Evolutionary conservation across 257 asterid species (phyloP).

Genomic region (Oldenlandia corymbosa): DNA sequence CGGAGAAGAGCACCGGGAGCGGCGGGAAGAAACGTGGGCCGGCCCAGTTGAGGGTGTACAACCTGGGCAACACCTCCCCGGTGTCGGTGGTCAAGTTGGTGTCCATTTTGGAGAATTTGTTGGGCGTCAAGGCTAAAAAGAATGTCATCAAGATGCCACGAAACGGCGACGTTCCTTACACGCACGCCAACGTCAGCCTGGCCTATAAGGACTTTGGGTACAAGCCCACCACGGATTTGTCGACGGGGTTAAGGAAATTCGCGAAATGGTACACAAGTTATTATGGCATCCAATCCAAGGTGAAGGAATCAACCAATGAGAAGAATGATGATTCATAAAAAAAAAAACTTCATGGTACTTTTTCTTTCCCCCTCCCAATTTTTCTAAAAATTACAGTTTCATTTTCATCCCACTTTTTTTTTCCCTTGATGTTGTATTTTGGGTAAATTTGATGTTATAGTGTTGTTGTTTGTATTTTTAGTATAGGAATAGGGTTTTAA

Average conservation of each 20-base stretch:
- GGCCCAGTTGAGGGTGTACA: constrained; percentile 90
- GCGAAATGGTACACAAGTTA: constrained; percentile 86
- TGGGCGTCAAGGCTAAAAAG: constrained; percentile 62
- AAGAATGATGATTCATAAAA: constrained; percentile 32
- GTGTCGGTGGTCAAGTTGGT: constrained; percentile 90
- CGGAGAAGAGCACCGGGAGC: constrained; percentile 93
- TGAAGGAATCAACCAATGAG: constrained; percentile 26
- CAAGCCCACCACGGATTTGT: constrained; percentile 84
- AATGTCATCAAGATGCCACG: constrained; percentile 74
- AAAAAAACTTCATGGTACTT: constrained; percentile 25
- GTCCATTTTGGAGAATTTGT: constrained; percentile 58
- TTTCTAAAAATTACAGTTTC: constrained; percentile 1
- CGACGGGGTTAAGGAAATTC: constrained; percentile 72
- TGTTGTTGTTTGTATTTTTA: constrained; percentile 26
- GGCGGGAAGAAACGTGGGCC: constrained; percentile 81
- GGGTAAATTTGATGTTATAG: too few species aligned
- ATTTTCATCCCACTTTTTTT: constrained; percentile 9
- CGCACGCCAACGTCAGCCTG: constrained; percentile 90
- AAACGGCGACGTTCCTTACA: constrained; percentile 96
- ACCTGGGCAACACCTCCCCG: constrained; percentile 83
- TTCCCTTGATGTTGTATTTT: too few species aligned
- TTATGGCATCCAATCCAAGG: constrained; percentile 79
- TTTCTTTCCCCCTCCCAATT: neutral
- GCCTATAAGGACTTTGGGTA: constrained; percentile 79
- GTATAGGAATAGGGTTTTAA: constrained; percentile 37